Base-by-base conservation (phyloP, 305 asterid species). In the Galium porrigens region DNA sequence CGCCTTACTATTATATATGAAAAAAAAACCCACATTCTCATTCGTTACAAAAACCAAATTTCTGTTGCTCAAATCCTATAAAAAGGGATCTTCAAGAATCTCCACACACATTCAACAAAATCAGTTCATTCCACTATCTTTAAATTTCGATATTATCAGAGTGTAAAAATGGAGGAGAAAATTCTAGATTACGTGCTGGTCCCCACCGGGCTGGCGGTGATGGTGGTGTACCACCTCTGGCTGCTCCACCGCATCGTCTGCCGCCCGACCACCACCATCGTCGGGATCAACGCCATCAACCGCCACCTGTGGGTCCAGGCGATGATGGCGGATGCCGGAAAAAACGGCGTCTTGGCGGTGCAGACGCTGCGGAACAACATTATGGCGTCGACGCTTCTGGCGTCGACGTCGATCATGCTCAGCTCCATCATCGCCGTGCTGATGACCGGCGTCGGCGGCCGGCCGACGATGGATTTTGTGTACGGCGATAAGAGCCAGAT, bases 251-350 rank as follows among this genome's bases (percentile, higher is more conserved):
- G 77, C 74, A 79, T 92, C 49, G 32, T 74, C 67, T 82, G 78
- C 72, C 81, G 75, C 36, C 96, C 96, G 25, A 2, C 79, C 71
- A 72, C 80, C 76, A 92, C 96, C 64, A 83, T 92, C 62, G 61
- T 92, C 74, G 95, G 99, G 49, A 78, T 92, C 80, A 92, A 92
- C 83, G 81, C 90, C 69, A 72, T 80, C 82, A 87, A 80, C 79
- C 95, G 96, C 79, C 94, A 87, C 56, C 60, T 89, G 20, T 92
- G 96, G 98, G 95, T 85, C 55, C 81, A 73, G 1, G 87, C 91
- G 54, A 89, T 92, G 95, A 92, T 92, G 98, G 86, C 85, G 89
- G 95, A 89, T 55, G 69, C 78, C 18, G 58, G 77, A 0, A 86
- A 83, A 67, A 86, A 77, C 48, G 95, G 96, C 7, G 76, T 88